Evolutionary conservation across 495 filamentous ascomycete species (phyloP).

Genomic region (Annulohypoxylon nitens): DNA sequence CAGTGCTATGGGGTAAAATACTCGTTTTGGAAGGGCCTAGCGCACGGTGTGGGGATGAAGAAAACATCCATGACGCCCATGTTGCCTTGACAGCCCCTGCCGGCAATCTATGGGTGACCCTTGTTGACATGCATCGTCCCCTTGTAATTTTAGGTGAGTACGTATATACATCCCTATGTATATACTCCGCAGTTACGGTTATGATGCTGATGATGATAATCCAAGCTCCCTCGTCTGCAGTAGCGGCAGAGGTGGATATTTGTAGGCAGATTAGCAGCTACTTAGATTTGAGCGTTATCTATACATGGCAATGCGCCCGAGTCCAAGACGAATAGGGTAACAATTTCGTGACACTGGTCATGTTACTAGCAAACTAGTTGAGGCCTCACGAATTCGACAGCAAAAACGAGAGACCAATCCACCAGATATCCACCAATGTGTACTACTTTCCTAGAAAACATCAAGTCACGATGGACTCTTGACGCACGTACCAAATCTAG

Average conservation of each 20-base stretch:
- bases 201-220: constrained; percentile 17
- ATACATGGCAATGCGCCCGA: constrained; percentile 18
- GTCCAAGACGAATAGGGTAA: constrained; percentile 29
- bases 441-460: neutral
- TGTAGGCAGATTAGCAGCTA: constrained; percentile 1
- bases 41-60: constrained; percentile 38
- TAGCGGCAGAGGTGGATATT: constrained; percentile 12
- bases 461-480: constrained; percentile 1
- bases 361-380: constrained; percentile 1
- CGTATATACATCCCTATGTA: neutral
- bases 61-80: constrained; percentile 29
- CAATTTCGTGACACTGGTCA: constrained; percentile 15
- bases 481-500: neutral
- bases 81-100: constrained; percentile 24
- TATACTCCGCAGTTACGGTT: constrained; percentile 17
- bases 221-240: constrained; percentile 13
- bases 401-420: neutral
- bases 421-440: neutral
- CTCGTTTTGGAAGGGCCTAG: constrained; percentile 29
- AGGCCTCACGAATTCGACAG: neutral
- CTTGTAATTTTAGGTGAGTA: neutral
- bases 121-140: constrained; percentile 33
- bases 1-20: constrained; percentile 1
- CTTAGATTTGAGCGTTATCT: constrained; percentile 19
- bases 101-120: constrained; percentile 36